phyloP scores from a whole-genome alignment of 331 rosid genomes.

The Arachis monticola region DNA sequence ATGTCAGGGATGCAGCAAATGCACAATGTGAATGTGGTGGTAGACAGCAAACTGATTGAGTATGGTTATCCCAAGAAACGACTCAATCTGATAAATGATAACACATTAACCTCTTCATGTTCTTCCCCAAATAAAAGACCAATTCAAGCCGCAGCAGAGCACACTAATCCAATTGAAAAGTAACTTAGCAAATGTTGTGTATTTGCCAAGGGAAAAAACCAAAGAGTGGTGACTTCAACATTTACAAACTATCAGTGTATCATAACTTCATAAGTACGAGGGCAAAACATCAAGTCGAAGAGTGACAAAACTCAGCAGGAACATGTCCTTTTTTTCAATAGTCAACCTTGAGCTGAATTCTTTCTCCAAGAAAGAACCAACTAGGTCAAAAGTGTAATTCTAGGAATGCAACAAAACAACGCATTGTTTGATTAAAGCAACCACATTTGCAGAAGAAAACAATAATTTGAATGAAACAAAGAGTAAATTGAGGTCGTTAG shows the following conservation, averaged over 20 bases:
- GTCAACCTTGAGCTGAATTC: conserved; percentile 5
- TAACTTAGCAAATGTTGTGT: neutral
- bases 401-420: neutral
- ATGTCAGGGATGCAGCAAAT: neutral
- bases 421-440: conserved; percentile 6
- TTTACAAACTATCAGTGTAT: neutral
- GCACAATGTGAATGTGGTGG: neutral
- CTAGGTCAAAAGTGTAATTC: neutral
- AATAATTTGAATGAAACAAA: neutral
- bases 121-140: neutral
- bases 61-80: conserved; percentile 13
- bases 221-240: neutral
- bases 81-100: conserved; percentile 2
- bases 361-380: conserved; percentile 5
- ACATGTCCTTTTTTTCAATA: neutral
- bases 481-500: conserved; percentile 30
- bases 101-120: conserved; percentile 1
- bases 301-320: neutral
- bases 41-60: neutral
- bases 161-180: neutral
- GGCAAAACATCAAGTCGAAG: neutral
- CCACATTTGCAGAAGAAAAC: conserved; percentile 30
- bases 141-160: neutral
- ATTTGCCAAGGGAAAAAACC: neutral
- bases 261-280: conserved; percentile 4